These are phyloP conservation scores for Vigna mungo DNA, from an alignment of 306 rosid genomes.

Conservation along the genomic window DNA sequence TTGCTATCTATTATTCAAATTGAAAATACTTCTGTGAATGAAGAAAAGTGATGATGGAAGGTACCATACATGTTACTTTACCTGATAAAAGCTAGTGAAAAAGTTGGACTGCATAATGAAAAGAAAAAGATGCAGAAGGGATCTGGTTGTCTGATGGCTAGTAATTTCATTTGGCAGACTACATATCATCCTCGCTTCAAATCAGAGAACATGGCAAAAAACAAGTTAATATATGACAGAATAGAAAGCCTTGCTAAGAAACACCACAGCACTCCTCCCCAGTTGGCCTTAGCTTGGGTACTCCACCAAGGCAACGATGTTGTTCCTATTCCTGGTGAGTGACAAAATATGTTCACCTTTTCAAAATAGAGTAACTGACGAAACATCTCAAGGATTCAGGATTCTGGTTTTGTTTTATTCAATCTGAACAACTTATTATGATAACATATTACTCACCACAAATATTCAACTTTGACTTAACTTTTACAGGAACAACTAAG, in stretches of 20 bases:
- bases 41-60: neutral
- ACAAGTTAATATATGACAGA: constrained; percentile 50
- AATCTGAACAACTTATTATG: neutral
- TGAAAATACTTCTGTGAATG: neutral
- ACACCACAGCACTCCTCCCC: constrained; percentile 58
- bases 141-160: neutral
- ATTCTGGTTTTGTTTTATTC: neutral
- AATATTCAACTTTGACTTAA: neutral
- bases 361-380: neutral
- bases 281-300: constrained; percentile 69
- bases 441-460: neutral
- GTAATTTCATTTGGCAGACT: constrained; percentile 41
- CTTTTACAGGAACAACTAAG: constrained; percentile 39
- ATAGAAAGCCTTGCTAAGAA: constrained; percentile 58
- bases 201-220: constrained; percentile 47
- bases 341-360: neutral
- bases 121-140: neutral
- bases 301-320: constrained; percentile 64
- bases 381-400: neutral
- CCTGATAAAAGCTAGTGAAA: neutral
- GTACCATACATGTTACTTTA: neutral
- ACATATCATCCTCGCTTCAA: constrained; percentile 58
- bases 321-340: constrained; percentile 45
- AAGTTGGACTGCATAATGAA: neutral
- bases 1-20: neutral